Evolutionary conservation across 1,139 yeast genomes (phyloP), one percentile per base, ranked within the genome.

Genomic region (Zygoascus meyerae): DNA sequence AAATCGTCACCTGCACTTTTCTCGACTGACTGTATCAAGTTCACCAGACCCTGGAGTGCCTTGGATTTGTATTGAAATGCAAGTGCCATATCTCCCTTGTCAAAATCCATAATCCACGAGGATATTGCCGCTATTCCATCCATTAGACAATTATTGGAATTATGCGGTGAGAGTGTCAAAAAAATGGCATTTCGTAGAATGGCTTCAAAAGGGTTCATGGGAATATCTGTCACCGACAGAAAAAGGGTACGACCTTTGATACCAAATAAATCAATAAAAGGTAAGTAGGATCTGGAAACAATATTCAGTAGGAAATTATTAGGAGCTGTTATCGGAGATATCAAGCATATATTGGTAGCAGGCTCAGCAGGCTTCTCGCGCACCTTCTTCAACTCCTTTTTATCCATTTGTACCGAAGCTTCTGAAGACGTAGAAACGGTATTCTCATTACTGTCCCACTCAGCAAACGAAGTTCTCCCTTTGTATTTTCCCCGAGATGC

Each of bases 161-260:
- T 40, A 18, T 36, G 15, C 4, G 34, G 15, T 8, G 36, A 37
- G 5, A 32, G 28, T 5, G 17, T 36, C 36, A 43, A 17, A 11
- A 32, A 43, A 11, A 31, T 34, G 16, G 40, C 41, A 16, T 32
- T 43, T 7, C 40, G 14, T n/a, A 43, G 14, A n/a, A 43, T 43
- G n/a, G 40, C 39, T 31, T 43, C 39, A 30, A 43, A 43, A 15
- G 46, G 46, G 32, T 43, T 43, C 5, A 33, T 17, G 3, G 46
- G 46, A 39, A 43, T 34, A 18, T 34, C 38, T 6, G 35, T 10
- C 17, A 32, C 36, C 12, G 46, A 43, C 21, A 43, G 12, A n/a
- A 43, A 43, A n/a, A 33, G 7, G 6, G 17, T 31, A 14, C 35
- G 17, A 5, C 46, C 46, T 18, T 36, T 28, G 12, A 6, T 26